Conservation (phyloP, 352 stramenopile genomes). For the Phytophthora agathidicida region DNA sequence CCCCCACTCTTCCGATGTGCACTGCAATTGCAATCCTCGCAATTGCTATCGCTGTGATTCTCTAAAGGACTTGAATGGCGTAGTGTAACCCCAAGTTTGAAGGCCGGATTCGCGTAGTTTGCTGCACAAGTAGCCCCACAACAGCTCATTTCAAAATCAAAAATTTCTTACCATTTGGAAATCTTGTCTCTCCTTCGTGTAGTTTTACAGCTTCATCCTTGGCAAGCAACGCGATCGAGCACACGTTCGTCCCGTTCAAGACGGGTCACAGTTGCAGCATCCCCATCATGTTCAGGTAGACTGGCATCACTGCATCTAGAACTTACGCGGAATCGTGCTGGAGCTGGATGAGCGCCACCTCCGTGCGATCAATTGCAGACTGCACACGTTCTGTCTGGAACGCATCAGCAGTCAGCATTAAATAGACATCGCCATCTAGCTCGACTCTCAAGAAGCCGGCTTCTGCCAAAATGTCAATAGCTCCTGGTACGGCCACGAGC, state of each 20-base stretch:
- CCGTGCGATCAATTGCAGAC: conserved; percentile 59
- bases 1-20: conserved; percentile 14
- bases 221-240: background rate
- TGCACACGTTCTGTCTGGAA: conserved; percentile 56
- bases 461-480: conserved; percentile 63
- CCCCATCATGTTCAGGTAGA: conserved; percentile 24
- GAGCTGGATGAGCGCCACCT: conserved; percentile 75
- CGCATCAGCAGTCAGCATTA: conserved; percentile 48
- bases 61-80: conserved; percentile 18
- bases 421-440: conserved; percentile 60
- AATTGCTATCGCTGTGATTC: conserved; percentile 11
- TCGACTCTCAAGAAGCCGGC: conserved; percentile 51
- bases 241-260: background rate
- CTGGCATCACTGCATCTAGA: conserved; percentile 12
- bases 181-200: background rate
- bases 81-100: background rate
- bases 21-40: conserved; percentile 20
- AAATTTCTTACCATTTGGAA: background rate
- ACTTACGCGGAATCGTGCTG: conserved; percentile 49
- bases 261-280: conserved; percentile 13
- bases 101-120: background rate
- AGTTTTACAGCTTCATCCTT: background rate
- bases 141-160: background rate
- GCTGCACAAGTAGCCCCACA: background rate
- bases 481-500: conserved; percentile 59